Evolutionary conservation across 2,329 filamentous ascomycete genomes (phyloP).

Genomic region (Penicillium sp.): DNA sequence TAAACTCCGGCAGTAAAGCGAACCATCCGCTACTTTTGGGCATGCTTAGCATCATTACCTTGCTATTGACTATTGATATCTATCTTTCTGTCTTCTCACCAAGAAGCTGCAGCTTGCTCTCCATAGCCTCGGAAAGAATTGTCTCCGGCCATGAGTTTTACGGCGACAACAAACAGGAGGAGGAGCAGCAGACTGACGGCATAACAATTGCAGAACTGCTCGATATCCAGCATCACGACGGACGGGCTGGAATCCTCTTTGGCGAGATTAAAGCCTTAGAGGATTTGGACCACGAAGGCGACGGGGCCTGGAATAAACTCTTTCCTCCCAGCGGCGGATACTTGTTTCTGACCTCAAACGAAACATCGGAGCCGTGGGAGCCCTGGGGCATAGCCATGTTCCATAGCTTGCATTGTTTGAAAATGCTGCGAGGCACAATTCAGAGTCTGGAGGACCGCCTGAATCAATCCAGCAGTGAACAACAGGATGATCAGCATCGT

Average conservation of each 20-base stretch:
- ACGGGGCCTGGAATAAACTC: slow-evolving; percentile 1
- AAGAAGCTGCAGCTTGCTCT: neutral
- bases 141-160: neutral
- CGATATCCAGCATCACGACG: neutral
- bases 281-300: slow-evolving; percentile 5
- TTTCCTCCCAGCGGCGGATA: slow-evolving; percentile 5
- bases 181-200: neutral
- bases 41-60: slow-evolving; percentile 2
- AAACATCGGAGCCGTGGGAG: neutral
- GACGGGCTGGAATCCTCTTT: slow-evolving; percentile 1
- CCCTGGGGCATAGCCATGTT: slow-evolving; percentile 14
- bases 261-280: neutral
- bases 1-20: neutral
- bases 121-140: neutral
- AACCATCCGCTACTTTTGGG: neutral
- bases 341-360: neutral
- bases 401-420: slow-evolving; percentile 13
- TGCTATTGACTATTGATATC: slow-evolving; percentile 6
- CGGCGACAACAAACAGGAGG: neutral
- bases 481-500: neutral
- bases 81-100: slow-evolving; percentile 7
- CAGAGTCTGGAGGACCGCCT: neutral
- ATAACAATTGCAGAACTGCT: neutral
- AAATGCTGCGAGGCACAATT: slow-evolving; percentile 9
- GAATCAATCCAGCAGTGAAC: neutral